phyloP scores from a whole-genome alignment of 768 basidiomycete genomes.

The Pleurotus pulmonarius region DNA sequence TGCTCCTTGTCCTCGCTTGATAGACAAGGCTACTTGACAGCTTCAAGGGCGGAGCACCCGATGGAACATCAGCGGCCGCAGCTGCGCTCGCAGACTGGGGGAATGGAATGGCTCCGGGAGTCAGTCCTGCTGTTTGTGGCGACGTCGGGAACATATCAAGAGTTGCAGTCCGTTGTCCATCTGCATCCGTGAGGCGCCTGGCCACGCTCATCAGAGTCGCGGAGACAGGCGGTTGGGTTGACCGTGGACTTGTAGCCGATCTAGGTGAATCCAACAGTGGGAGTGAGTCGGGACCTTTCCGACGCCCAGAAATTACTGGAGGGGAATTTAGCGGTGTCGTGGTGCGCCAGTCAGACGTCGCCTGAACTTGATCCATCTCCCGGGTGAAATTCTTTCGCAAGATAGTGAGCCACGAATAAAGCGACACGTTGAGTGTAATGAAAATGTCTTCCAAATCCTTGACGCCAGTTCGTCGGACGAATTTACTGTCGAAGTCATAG shows the following conservation, averaged over 20 bases:
- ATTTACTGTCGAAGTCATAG: constrained; percentile 74
- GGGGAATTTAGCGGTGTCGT: constrained; percentile 27
- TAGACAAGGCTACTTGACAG: constrained; percentile 39
- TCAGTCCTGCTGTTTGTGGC: background rate
- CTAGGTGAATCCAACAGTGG: constrained; percentile 24
- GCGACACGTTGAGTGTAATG: constrained; percentile 78
- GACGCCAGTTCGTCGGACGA: constrained; percentile 49
- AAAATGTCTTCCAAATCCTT: constrained; percentile 72
- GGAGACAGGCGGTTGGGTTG: background rate
- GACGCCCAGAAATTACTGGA: constrained; percentile 23
- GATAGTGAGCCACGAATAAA: constrained; percentile 79
- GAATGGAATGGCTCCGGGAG: background rate
- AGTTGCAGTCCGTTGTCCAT: background rate
- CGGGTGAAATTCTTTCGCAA: constrained; percentile 71
- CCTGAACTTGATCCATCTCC: constrained; percentile 74
- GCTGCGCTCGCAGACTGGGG: background rate
- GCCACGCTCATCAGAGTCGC: background rate
- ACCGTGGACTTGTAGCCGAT: constrained; percentile 21
- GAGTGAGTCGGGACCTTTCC: constrained; percentile 36
- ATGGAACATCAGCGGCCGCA: background rate
- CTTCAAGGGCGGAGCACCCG: constrained; percentile 15
- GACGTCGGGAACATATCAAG: background rate
- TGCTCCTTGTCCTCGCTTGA: constrained; percentile 53
- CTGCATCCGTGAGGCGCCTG: background rate
- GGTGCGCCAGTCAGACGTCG: constrained; percentile 51